Evolutionary conservation across 2,329 filamentous ascomycete species (phyloP).

Genomic region (Claviceps pazoutovae): DNA sequence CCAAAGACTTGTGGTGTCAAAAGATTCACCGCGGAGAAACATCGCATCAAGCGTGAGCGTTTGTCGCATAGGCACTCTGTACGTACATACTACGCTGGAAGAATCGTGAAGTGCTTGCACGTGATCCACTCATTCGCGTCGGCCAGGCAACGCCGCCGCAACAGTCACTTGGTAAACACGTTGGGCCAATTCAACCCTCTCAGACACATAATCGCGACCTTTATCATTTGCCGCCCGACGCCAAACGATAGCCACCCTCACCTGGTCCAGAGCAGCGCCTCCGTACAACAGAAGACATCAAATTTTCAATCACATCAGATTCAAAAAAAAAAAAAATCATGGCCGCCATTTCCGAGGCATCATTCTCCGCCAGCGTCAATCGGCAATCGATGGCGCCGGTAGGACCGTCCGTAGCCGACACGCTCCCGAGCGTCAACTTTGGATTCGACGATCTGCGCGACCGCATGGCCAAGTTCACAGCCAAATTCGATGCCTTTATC

Average conservation of each 20-base stretch:
- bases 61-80: too few species aligned
- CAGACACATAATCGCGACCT: background rate
- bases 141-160: constrained; percentile 3
- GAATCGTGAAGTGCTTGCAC: constrained; percentile 5
- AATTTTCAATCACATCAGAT: background rate
- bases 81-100: background rate
- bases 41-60: background rate
- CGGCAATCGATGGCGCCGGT: constrained; percentile 44
- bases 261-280: background rate
- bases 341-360: constrained; percentile 52
- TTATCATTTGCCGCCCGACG: background rate
- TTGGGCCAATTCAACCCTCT: background rate
- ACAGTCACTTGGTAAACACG: constrained; percentile 5
- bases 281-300: background rate
- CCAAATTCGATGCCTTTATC: constrained; percentile 85
- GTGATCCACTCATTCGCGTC: constrained; percentile 7
- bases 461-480: constrained; percentile 86
- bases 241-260: background rate
- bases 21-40: background rate
- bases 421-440: constrained; percentile 82
- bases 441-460: constrained; percentile 91
- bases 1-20: background rate
- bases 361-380: constrained; percentile 48
- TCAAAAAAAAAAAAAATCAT: constrained; percentile 21
- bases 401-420: constrained; percentile 57